Conservation (phyloP, 1,284 basidiomycete genomes). For the Takashimella tepidaria region DNA sequence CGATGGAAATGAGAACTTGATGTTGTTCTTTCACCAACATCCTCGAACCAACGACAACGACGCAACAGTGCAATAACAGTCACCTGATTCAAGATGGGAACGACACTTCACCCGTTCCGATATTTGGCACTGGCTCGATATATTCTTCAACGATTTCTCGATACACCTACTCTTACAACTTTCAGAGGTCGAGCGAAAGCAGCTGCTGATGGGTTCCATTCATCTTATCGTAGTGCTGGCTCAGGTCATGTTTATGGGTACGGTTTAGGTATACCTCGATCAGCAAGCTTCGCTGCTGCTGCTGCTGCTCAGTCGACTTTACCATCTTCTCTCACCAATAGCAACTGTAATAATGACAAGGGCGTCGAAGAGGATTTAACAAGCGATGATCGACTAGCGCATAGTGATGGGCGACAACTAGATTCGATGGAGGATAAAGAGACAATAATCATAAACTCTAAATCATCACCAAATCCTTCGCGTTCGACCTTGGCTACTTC, state of each 20-base stretch:
- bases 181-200: conserved; percentile 1
- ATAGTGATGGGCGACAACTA: background rate
- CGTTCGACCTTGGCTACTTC: conserved; percentile 1
- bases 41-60: too few species aligned
- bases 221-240: too few species aligned
- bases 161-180: conserved; percentile 18
- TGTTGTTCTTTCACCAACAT: too few species aligned
- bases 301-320: conserved; percentile 1
- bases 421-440: background rate
- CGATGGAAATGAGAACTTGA: too few species aligned
- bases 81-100: conserved; percentile 29
- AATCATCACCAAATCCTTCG: background rate
- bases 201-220: conserved; percentile 1
- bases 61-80: too few species aligned
- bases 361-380: background rate
- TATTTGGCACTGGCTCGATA: conserved; percentile 41
- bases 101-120: conserved; percentile 41
- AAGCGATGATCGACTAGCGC: background rate
- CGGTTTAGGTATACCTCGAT: too few species aligned
- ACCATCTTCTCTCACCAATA: too few species aligned
- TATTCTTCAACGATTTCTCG: conserved; percentile 36
- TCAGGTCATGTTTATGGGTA: too few species aligned
- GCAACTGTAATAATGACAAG: background rate
- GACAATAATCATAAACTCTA: background rate
- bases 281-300: background rate